These are phyloP conservation scores for Andrographis paniculata DNA, from an alignment of 305 asterid species.

Conservation along the genomic window DNA sequence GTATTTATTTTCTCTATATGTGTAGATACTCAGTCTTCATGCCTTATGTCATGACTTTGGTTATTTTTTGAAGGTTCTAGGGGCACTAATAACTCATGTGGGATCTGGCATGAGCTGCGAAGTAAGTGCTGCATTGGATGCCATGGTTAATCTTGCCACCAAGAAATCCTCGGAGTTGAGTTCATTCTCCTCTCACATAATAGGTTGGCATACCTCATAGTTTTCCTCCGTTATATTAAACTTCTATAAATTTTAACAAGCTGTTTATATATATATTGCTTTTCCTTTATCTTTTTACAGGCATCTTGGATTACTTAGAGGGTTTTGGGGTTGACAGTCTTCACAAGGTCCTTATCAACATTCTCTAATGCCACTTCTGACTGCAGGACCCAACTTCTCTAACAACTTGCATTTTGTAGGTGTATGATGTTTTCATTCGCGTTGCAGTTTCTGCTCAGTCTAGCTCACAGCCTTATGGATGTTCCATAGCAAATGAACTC, in stretches of 20 bases:
- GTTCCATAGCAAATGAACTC: constrained; percentile 72
- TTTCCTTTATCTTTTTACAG: constrained; percentile 30
- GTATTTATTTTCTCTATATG: constrained; percentile 13
- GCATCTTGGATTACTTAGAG: constrained; percentile 88
- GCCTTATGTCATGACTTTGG: constrained; percentile 21
- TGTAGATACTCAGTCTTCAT: constrained; percentile 15
- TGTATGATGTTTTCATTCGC: constrained; percentile 65
- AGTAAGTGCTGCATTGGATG: constrained; percentile 72
- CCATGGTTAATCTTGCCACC: constrained; percentile 57
- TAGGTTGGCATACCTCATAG: constrained; percentile 35
- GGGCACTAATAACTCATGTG: constrained; percentile 72
- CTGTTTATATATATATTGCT: constrained; percentile 14
- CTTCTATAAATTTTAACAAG: constrained; percentile 8
- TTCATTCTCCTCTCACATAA: constrained; percentile 63
- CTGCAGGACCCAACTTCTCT: constrained; percentile 10
- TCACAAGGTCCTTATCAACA: constrained; percentile 47
- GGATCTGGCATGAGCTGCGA: constrained; percentile 75
- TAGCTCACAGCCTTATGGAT: constrained; percentile 47
- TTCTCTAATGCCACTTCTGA: constrained; percentile 14
- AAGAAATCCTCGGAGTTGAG: constrained; percentile 60
- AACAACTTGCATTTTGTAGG: constrained; percentile 42
- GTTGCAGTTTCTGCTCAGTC: constrained; percentile 63
- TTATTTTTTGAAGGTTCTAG: constrained; percentile 55
- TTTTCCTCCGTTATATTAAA: constrained; percentile 11
- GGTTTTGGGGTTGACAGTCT: constrained; percentile 58